Evolutionary conservation across 139 green algal genomes (phyloP), one percentile per base, ranked within the genome.

Genomic region (Coelastrella sp.): DNA sequence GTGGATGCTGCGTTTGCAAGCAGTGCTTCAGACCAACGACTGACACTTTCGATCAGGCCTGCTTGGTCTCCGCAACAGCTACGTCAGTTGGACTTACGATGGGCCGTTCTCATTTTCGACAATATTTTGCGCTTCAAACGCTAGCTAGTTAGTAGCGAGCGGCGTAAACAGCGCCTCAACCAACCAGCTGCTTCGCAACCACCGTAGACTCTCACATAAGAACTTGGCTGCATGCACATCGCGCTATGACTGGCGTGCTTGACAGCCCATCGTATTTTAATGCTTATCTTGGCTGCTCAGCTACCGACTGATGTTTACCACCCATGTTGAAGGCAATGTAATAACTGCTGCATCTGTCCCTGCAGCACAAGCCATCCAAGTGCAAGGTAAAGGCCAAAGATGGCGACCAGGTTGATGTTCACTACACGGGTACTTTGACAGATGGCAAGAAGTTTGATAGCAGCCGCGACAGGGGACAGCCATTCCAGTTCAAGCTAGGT

Each of bases 371-470:
- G 59, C 84, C 87, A 2, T 37, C 32, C 2, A 62, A 43, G 19
- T 91, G 88, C 66, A 66, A 62, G 27, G 72, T 67, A 4, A 85
- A 85, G 60, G 40, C 73, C 35, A 86, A 86, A 63, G 34, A 69
- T 35, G 88, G 88, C 2, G 85, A 91, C 59, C 86, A 72, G 32
- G 74, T 91, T 7, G 27, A 63, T 34, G 75, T 89, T 11, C 88
- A 89, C 68, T 91, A 89, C 81, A 86, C 80, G 4, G 89, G 89
- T n/a, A 71, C 30, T 0, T 60, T 93, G 43, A 72, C 76, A 2
- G 89, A 94, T 59, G 90, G 90, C 45, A 90, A 81, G 23, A 79
- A 89, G 41, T 94, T 93, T 87, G 90, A 94, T 50, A 84, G 48
- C 67, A 86, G 59, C 34, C 60, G 45, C 8, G 71, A 87, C 30